Evolutionary conservation across 345 rosid species (phyloP).

Genomic region (Bruguiera sexangula): DNA sequence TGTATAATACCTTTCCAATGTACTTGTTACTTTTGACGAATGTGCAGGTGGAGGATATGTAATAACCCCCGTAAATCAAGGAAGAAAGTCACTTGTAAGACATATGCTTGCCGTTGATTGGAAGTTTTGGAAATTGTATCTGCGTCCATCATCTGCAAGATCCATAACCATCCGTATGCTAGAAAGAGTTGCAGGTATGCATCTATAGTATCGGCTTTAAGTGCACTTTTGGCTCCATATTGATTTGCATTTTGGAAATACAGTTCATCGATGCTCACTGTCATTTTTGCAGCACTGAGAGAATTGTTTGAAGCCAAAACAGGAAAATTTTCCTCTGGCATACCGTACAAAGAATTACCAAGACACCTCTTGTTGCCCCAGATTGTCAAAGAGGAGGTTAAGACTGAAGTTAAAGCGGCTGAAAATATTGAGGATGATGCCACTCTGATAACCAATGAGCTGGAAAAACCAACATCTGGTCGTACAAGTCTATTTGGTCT

Average conservation of each 20-base stretch:
- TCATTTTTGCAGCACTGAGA: slow-evolving; percentile 49
- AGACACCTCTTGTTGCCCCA: slow-evolving; percentile 31
- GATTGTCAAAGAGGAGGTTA: slow-evolving; percentile 25
- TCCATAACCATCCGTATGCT: slow-evolving; percentile 72
- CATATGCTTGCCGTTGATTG: slow-evolving; percentile 95
- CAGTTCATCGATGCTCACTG: not conserved
- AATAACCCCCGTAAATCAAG: slow-evolving; percentile 65
- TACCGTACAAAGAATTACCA: slow-evolving; percentile 33
- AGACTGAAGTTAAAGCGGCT: slow-evolving; percentile 20
- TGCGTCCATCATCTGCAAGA: slow-evolving; percentile 59
- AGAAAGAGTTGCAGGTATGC: slow-evolving; percentile 73
- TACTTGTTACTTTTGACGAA: not conserved
- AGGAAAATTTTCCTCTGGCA: slow-evolving; percentile 44
- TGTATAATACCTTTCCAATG: not conserved
- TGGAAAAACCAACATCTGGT: slow-evolving; percentile 40
- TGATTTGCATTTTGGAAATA: not conserved
- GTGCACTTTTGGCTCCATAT: not conserved
- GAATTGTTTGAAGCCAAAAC: slow-evolving; percentile 67
- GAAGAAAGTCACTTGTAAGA: slow-evolving; percentile 68
- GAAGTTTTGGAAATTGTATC: slow-evolving; percentile 75
- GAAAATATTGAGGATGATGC: slow-evolving; percentile 22
- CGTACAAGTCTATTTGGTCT: slow-evolving; percentile 49
- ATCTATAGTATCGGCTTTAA: no score
- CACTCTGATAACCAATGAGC: slow-evolving; percentile 29
- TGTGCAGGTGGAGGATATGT: slow-evolving; percentile 91